A percentile compares a stretch with the other conserved stretches of the same genome.
Conservation (phyloP, 495 filamentous ascomycete species). For the Daldinia vernicosa region DNA sequence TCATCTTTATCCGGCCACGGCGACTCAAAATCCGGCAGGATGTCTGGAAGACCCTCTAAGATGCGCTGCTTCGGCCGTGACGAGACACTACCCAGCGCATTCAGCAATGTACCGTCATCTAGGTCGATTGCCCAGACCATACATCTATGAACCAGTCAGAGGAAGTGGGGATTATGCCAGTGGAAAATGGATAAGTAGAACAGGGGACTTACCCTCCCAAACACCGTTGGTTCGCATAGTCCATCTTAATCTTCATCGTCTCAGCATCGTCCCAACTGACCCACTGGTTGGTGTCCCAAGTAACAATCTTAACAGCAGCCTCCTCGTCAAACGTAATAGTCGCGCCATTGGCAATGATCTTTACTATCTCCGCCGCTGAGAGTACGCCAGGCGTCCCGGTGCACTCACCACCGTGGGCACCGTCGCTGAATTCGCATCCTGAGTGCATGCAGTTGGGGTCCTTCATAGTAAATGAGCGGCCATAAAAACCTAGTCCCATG, state of each 20-base stretch:
- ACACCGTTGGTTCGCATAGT: constrained; percentile 48
- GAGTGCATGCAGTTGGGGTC: constrained; percentile 30
- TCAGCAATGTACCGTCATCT: too few species aligned
- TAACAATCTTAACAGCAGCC: constrained; percentile 49
- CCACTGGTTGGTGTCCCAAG: constrained; percentile 55
- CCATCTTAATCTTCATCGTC: constrained; percentile 53
- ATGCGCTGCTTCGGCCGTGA: too few species aligned
- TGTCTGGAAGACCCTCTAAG: too few species aligned
- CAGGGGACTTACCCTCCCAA: constrained; percentile 24
- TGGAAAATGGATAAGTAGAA: too few species aligned
- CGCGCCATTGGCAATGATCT: constrained; percentile 24
- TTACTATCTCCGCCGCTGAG: constrained; percentile 50
- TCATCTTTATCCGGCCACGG: too few species aligned
- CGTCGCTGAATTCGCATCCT: constrained; percentile 43
- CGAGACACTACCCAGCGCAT: too few species aligned
- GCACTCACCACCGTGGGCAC: constrained; percentile 45
- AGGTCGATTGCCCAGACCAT: too few species aligned
- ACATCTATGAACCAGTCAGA: too few species aligned
- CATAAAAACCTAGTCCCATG: constrained; percentile 64
- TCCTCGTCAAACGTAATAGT: constrained; percentile 28
- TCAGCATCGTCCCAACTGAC: constrained; percentile 54
- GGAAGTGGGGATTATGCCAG: too few species aligned
- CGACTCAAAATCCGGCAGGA: too few species aligned
- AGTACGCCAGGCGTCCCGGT: constrained; percentile 46
- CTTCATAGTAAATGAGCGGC: constrained; percentile 47